Evolutionary conservation across 2,329 filamentous ascomycete species (phyloP), one percentile per base, ranked within the genome.

Genomic region (Trichocomaceae sp.): DNA sequence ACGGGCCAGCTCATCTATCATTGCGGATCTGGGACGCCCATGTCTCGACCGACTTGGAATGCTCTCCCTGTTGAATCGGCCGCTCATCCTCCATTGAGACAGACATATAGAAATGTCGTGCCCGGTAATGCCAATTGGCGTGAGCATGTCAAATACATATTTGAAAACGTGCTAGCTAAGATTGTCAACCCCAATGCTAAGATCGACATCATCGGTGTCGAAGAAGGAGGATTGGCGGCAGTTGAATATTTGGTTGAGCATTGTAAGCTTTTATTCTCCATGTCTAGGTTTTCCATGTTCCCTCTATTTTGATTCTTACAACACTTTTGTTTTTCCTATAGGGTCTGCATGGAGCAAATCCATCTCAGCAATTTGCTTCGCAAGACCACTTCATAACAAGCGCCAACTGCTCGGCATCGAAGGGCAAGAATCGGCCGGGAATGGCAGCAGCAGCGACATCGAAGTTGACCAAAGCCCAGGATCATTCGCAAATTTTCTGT

Each of bases 1-100:
- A 77, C 83, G 3, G 89, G 88, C 4, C 84, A 95, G 71, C 74
- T 88, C 17, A 76, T 85, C 63, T 96, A 89, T 84, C 88, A 87
- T 68, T 82, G 87, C 41, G 78, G 81, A 50, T 78, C 78, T 1
- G 72, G 78, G 50, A 78, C 80, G 48, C 77, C 83, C 0, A 75
- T 95, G 58, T 87, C 82, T 1, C 67, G 78, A 1, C 65, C 66
- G 0, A 79, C 77, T 2, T 87, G 85, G 76, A 66, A 75, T 7
- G 77, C 76, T 1, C 71, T 86, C 45, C 84, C 85, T 1, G 79
- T 85, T 61, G 75, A 77, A 55, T 87, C 82, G 47, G 78, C 83
- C 2, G 83, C 85, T 10, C 82, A 88, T 58, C 66, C 72, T 3
- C 77, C 79, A 2, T 74, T 78, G 47, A 72, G 71, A 29, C 75